phyloP scores from a whole-genome alignment of 116 monocot genomes.

The Thalassia testudinum region DNA sequence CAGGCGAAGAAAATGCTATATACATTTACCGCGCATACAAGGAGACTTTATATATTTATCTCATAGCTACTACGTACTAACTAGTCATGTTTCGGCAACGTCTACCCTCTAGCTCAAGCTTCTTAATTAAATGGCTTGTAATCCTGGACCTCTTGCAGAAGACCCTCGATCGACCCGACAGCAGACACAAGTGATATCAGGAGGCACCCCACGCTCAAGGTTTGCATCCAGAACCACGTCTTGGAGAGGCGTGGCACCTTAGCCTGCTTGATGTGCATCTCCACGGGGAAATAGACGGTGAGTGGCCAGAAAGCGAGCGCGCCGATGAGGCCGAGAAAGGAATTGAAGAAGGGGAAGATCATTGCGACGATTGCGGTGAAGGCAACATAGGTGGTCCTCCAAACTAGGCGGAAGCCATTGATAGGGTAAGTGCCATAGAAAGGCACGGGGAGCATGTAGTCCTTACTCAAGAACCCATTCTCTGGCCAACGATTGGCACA shows the following conservation, averaged over 20 bases:
- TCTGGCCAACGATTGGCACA: conserved; percentile 6
- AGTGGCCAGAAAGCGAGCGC: conserved; percentile 26
- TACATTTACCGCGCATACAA: too few relatives aligned
- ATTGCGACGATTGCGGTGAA: conserved; percentile 19
- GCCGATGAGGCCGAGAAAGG: conserved; percentile 18
- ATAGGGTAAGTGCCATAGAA: neutral
- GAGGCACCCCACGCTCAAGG: conserved; percentile 15
- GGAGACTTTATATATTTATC: too few relatives aligned
- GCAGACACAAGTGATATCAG: conserved; percentile 9
- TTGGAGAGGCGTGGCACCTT: conserved; percentile 9
- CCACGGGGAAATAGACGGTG: conserved; percentile 30
- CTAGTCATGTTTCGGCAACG: too few relatives aligned
- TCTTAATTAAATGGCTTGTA: conserved; percentile 24
- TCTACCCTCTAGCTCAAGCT: too few relatives aligned
- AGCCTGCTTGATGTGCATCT: conserved; percentile 26
- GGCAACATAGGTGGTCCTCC: conserved; percentile 12
- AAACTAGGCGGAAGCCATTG: conserved; percentile 17
- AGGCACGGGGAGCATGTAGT: conserved; percentile 5
- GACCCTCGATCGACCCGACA: conserved; percentile 12
- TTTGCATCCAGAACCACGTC: conserved; percentile 11
- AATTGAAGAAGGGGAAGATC: conserved; percentile 31
- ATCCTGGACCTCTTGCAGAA: conserved; percentile 7
- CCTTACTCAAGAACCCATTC: conserved; percentile 7
- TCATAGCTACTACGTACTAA: too few relatives aligned
- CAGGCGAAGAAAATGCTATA: too few relatives aligned